These are phyloP conservation scores for Chlorophyllum brunneum DNA, from an alignment of 768 basidiomycete species.

Conservation along the genomic window DNA sequence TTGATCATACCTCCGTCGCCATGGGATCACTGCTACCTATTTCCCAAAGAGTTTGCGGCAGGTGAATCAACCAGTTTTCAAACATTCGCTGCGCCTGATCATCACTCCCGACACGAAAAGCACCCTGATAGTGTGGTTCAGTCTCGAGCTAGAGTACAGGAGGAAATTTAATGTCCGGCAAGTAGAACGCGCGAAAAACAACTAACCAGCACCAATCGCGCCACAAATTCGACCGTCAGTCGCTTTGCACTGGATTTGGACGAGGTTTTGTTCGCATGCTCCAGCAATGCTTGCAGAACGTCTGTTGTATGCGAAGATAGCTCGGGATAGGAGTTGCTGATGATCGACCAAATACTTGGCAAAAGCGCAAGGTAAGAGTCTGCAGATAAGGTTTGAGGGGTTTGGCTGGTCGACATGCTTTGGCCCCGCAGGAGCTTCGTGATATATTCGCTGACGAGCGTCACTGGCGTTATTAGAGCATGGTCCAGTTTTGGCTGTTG, in stretches of 20 bases:
- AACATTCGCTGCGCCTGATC: slow-evolving; percentile 30
- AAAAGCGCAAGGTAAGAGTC: slow-evolving; percentile 62
- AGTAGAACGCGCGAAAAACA: background rate
- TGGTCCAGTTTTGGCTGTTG: slow-evolving; percentile 8
- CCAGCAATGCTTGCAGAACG: slow-evolving; percentile 54
- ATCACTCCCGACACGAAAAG: slow-evolving; percentile 34
- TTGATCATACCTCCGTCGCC: slow-evolving; percentile 54
- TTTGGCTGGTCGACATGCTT: slow-evolving; percentile 34
- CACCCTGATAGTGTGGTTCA: slow-evolving; percentile 48
- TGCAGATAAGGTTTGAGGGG: slow-evolving; percentile 50
- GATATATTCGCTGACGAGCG: slow-evolving; percentile 59
- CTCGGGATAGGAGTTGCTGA: slow-evolving; percentile 38
- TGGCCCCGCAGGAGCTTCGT: slow-evolving; percentile 53
- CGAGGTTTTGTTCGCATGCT: slow-evolving; percentile 58
- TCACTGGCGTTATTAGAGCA: slow-evolving; percentile 33
- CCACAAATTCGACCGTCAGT: slow-evolving; percentile 72
- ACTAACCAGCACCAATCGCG: slow-evolving; percentile 64
- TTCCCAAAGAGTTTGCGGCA: slow-evolving; percentile 88
- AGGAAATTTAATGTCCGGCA: background rate
- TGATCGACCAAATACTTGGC: slow-evolving; percentile 75
- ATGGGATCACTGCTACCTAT: slow-evolving; percentile 52
- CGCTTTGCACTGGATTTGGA: slow-evolving; percentile 64
- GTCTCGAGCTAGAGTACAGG: slow-evolving; percentile 51
- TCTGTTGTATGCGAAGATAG: slow-evolving; percentile 17
- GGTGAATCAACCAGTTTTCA: slow-evolving; percentile 65